Evolutionary conservation across 2,329 filamentous ascomycete species (phyloP), one percentile per base, ranked within the genome.

Genomic region (Fusarium piperis): DNA sequence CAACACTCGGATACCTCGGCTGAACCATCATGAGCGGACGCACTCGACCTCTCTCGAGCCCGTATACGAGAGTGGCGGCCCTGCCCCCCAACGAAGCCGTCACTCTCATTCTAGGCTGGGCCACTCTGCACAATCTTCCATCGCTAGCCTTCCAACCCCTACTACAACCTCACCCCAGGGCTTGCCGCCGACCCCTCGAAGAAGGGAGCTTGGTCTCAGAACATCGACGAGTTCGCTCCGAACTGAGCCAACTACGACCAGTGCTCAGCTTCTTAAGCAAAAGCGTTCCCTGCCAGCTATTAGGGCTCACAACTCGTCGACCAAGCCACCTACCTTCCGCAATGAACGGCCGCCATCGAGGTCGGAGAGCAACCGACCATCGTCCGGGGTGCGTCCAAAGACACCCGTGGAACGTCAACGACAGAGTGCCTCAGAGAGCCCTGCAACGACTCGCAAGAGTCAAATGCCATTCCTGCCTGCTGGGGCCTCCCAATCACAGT

Each of bases 41-140:
- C 89, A 90, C 73, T 93, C 93, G 10, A 83, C 81, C 12, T 91
- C 92, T 18, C 87, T 98, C n/a, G 95, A 97, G 78, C 94, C 95
- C 23, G 94, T 98, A 7, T 97, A 94, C 39, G 95, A 98, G 82
- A 94, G 91, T 72, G 94, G 94, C 57, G 94, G 91, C 5, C 90
- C 93, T 20, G 88, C 93, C 53, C 83, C 85, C 59, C 84, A 86
- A 44, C 89, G 87, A 67, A 83, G 84, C 16, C 86, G 85, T 71
- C 88, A 90, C 63, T 89, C 92, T 44, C 88, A 90, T 69, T 93
- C 92, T 4, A 88, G 92, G 62, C 79, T 93, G 30, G 89, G 89
- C 13, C 92, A 95, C 79, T 89, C 90, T 12, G 83, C 90, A 16
- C 91, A 94, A 74, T 91, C 91, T 13, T 94, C 92, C 18, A 81